Evolutionary conservation across 495 filamentous ascomycete genomes (phyloP).

Genomic region (Hyaloscypha finlandica): DNA sequence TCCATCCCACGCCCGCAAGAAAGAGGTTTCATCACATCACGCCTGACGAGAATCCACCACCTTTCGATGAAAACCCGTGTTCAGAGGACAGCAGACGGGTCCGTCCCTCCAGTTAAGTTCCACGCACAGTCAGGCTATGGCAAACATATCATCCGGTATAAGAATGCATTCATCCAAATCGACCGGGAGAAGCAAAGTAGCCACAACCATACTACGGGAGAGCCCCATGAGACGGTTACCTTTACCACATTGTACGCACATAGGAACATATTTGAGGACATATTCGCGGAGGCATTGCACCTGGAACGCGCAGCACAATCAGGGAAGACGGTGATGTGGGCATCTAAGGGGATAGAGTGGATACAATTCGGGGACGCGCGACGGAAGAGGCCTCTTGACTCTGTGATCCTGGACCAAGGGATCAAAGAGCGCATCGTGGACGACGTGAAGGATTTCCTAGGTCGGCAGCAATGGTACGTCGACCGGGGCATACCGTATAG

Average conservation of each 20-base stretch:
- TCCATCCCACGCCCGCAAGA: constrained; percentile 67
- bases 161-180: constrained; percentile 81
- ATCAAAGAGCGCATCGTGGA: constrained; percentile 82
- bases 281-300: constrained; percentile 82
- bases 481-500: constrained; percentile 95
- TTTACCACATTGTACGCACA: constrained; percentile 89
- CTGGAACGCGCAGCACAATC: constrained; percentile 75
- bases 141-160: constrained; percentile 80
- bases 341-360: constrained; percentile 79
- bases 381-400: constrained; percentile 82
- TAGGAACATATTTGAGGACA: constrained; percentile 79
- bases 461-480: constrained; percentile 81
- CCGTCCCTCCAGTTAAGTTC: constrained; percentile 62
- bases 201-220: constrained; percentile 71
- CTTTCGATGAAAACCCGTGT: constrained; percentile 44
- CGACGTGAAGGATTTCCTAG: constrained; percentile 84
- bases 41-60: constrained; percentile 51
- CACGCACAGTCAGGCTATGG: constrained; percentile 89
- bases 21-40: constrained; percentile 41
- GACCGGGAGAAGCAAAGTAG: constrained; percentile 78
- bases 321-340: constrained; percentile 95
- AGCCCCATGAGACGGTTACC: constrained; percentile 92
- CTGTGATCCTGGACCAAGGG: constrained; percentile 83
- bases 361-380: constrained; percentile 82
- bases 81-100: constrained; percentile 44